phyloP scores from a whole-genome alignment of 495 filamentous ascomycete species.

The Hypomontagnella monticulosa region DNA sequence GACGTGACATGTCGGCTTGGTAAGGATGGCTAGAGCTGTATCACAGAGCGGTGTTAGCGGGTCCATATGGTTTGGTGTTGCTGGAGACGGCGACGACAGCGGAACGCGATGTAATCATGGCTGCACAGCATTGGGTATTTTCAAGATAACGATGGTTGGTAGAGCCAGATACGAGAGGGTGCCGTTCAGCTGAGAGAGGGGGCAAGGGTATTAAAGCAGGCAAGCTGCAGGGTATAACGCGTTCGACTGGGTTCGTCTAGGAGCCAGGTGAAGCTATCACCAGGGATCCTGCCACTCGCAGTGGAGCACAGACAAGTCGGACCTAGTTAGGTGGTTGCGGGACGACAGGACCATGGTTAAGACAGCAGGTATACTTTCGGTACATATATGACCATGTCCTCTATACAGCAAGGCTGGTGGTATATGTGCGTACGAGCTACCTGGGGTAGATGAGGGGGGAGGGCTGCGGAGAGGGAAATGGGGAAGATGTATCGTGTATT shows the following conservation, averaged over 20 bases:
- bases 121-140: slow-evolving; percentile 33
- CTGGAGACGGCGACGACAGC: slow-evolving; percentile 33
- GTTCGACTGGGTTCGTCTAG: slow-evolving; percentile 15
- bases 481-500: slow-evolving; percentile 45
- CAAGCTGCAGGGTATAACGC: slow-evolving; percentile 33
- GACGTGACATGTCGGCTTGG: slow-evolving; percentile 55
- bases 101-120: slow-evolving; percentile 36
- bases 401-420: slow-evolving; percentile 32
- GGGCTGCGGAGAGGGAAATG: slow-evolving; percentile 21
- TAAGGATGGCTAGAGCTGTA: slow-evolving; percentile 51
- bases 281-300: slow-evolving; percentile 38
- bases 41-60: slow-evolving; percentile 41
- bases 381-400: slow-evolving; percentile 41
- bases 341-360: slow-evolving; percentile 37
- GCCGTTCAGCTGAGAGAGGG: slow-evolving; percentile 20
- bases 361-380: slow-evolving; percentile 39
- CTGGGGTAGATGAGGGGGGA: slow-evolving; percentile 36
- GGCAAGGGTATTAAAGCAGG: slow-evolving; percentile 29
- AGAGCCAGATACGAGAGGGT: slow-evolving; percentile 8
- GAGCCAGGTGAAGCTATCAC: slow-evolving; percentile 40
- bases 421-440: slow-evolving; percentile 41
- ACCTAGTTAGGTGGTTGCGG: slow-evolving; percentile 30
- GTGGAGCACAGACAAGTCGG: slow-evolving; percentile 34
- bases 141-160: slow-evolving; percentile 25
- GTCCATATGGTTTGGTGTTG: slow-evolving; percentile 34